Conservation (phyloP, 2,329 filamentous ascomycete genomes). For the Cylindrodendrum hubeiense region DNA sequence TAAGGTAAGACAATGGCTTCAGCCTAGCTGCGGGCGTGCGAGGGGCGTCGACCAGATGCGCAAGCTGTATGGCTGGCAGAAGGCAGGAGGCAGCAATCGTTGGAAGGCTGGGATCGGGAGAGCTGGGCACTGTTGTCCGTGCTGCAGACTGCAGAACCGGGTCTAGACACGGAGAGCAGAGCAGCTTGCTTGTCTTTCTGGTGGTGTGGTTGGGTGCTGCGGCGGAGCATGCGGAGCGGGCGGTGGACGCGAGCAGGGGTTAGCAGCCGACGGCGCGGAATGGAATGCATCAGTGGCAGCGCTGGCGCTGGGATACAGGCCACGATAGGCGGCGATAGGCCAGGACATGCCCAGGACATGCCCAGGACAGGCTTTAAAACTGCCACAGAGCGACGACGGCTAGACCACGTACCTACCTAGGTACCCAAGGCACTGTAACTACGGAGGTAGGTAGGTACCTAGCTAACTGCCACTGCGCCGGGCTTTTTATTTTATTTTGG, state of each 20-base stretch:
- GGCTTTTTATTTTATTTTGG: neutral
- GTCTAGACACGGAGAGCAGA: conserved; percentile 12
- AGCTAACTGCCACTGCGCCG: neutral
- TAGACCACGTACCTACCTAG: neutral
- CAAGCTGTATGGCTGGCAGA: conserved; percentile 10
- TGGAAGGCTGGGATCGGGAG: conserved; percentile 15
- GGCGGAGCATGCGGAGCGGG: conserved; percentile 18
- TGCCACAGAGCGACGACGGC: too few relatives aligned
- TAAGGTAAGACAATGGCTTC: conserved; percentile 8
- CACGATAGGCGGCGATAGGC: conserved; percentile 7
- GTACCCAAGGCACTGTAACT: too few relatives aligned
- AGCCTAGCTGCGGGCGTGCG: neutral
- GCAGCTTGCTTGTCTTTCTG: conserved; percentile 14
- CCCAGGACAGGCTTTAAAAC: neutral
- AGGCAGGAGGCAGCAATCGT: conserved; percentile 5
- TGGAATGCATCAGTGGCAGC: conserved; percentile 22
- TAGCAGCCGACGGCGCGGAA: conserved; percentile 14
- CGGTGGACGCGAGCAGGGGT: conserved; percentile 25
- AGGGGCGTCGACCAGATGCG: conserved; percentile 1
- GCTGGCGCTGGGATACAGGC: neutral
- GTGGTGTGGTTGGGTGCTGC: conserved; percentile 24
- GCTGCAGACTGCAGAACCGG: neutral
- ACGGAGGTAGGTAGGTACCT: too few relatives aligned
- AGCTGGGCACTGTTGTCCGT: conserved; percentile 9
- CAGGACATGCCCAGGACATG: neutral